Percentiles rank a stretch among this genome's conserved stretches.
These are phyloP conservation scores for Hymenoscyphus fructigenus DNA, from an alignment of 2,329 filamentous ascomycete genomes.

Conservation along the genomic window DNA sequence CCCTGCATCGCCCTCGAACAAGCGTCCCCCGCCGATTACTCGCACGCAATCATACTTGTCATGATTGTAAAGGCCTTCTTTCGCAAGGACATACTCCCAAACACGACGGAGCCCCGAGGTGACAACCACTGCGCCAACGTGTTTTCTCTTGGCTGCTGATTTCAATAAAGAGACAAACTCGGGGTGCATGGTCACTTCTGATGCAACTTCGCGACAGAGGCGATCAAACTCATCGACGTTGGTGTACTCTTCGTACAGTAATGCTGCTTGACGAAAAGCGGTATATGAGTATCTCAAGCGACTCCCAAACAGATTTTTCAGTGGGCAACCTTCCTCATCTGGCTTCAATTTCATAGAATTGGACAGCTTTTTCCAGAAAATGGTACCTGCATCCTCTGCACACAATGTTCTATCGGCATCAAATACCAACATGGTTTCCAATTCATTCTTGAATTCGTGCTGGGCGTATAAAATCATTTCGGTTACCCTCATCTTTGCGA, in stretches of 20 bases:
- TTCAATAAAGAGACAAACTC: slow-evolving; percentile 1
- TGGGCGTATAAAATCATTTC: slow-evolving; percentile 15
- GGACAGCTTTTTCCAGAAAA: slow-evolving; percentile 48
- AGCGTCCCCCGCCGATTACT: not conserved
- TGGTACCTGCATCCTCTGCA: slow-evolving; percentile 46
- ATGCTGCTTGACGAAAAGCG: slow-evolving; percentile 53
- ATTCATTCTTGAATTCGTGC: too few relatives aligned
- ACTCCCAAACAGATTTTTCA: slow-evolving; percentile 50
- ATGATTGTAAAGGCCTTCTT: not conserved
- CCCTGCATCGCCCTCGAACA: slow-evolving; percentile 40
- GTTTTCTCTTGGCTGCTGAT: not conserved
- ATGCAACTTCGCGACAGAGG: not conserved
- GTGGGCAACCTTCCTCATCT: slow-evolving; percentile 24
- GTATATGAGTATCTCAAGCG: slow-evolving; percentile 50
- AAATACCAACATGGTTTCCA: slow-evolving; percentile 52
- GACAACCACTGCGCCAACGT: not conserved
- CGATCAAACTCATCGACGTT: not conserved
- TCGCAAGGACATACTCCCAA: not conserved
- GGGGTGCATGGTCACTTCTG: not conserved
- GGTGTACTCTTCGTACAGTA: slow-evolving; percentile 50
- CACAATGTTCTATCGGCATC: slow-evolving; percentile 59
- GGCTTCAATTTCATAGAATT: not conserved
- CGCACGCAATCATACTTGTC: not conserved
- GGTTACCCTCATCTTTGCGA: slow-evolving; percentile 15
- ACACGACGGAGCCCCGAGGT: not conserved